These are phyloP conservation scores for Leucocoprinus birnbaumii DNA, from an alignment of 768 basidiomycete species.

Conservation along the genomic window DNA sequence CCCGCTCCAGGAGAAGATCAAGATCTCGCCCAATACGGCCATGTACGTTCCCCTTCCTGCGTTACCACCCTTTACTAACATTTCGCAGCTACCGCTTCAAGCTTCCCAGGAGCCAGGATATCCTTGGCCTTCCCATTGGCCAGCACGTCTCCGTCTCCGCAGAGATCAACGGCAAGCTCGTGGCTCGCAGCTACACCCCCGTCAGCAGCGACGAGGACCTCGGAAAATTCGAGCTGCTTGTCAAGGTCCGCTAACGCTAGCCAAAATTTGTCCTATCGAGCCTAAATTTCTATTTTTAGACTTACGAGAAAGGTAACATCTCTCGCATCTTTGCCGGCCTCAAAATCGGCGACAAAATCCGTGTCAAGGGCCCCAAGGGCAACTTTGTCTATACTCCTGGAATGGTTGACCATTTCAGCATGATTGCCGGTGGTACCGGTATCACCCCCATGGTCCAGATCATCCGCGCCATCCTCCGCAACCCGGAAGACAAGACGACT, in stretches of 20 bases:
- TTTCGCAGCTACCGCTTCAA: constrained; percentile 82
- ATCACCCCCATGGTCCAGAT: constrained; percentile 99
- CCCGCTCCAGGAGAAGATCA: constrained; percentile 74
- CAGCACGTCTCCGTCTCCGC: constrained; percentile 94
- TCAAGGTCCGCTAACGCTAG: constrained; percentile 64
- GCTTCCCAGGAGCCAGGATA: constrained; percentile 68
- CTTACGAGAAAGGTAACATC: constrained; percentile 97
- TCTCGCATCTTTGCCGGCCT: constrained; percentile 81
- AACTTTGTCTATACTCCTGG: constrained; percentile 81
- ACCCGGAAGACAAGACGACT: constrained; percentile 80
- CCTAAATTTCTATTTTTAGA: constrained; percentile 38
- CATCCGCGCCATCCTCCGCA: constrained; percentile 89
- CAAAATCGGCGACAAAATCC: constrained; percentile 84
- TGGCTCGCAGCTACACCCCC: constrained; percentile 93
- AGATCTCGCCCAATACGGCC: constrained; percentile 94
- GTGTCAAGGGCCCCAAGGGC: constrained; percentile 95
- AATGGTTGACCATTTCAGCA: constrained; percentile 77
- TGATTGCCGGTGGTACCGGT: constrained; percentile 99
- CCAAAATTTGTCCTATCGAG: constrained; percentile 4
- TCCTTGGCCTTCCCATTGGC: constrained; percentile 92
- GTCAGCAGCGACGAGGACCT: constrained; percentile 90
- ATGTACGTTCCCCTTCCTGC: constrained; percentile 49
- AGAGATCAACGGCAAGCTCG: constrained; percentile 86
- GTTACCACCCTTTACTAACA: background rate
- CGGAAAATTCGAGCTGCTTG: constrained; percentile 93